Evolutionary conservation across 2,329 filamentous ascomycete genomes (phyloP), one percentile per base, ranked within the genome.

Genomic region (Aureobasidium sp.): DNA sequence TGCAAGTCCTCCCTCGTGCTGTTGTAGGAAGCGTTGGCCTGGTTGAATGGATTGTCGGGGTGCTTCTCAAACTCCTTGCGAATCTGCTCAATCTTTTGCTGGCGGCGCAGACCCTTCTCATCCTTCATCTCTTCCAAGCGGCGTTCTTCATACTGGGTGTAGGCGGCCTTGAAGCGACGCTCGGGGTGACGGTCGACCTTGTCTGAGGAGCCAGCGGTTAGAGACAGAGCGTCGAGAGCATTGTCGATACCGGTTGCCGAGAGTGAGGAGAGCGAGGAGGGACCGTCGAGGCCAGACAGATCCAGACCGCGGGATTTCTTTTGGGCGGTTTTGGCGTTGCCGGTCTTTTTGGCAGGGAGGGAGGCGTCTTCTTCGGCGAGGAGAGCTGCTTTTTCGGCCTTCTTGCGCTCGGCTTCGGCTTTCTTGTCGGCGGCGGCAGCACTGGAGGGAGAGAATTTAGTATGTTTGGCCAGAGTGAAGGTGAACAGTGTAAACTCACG

Each of bases 21-120:
- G 75, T 99, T 90, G 76, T 91, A 95, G 3, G 80, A 75, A 57
- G 79, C 84, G 47, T 62, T 63, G 17, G 87, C 86, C 77, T 96
- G 90, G 77, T 96, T 96, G 78, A 96, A 94, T 15, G 94, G 94
- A 74, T 99, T 99, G 69, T 97, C 93, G 1, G 90, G 87, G 70
- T 89, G 89, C 80, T 91, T 95, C 75, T 96, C 89, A 74, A 97
- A 99, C 78, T 97, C 94, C 80, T 96, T 95, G 65, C 84, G 77
- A 67, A 96, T 89, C 71, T 87, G 81, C 66, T 93, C 89, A 70
- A 92, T 86, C 75, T 89, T 88, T 82, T 97, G 92, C 68, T 95
- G 85, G 68, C 89, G 80, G 62, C 92, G 81, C 71, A 97, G 75
- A 0, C 90, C 91, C 62, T 88, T 89, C 74, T 97, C 91, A 60